Percentiles rank a stretch among this genome's conserved stretches.
phyloP scores from a whole-genome alignment of 805 yeast genomes.

The Debaryomyces maramus region DNA sequence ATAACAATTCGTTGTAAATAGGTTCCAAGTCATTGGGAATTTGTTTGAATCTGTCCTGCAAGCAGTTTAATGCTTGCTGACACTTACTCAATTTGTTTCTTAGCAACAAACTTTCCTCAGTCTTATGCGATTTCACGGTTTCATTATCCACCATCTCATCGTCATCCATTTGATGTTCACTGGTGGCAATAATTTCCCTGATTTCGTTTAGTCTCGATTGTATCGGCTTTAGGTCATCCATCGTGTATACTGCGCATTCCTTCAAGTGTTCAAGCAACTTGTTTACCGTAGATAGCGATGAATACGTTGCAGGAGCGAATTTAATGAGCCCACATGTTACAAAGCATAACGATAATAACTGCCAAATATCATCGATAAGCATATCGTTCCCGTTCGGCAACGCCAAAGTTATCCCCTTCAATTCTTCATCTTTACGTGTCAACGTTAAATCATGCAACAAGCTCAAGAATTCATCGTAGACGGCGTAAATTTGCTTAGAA shows the following conservation, averaged over 20 bases:
- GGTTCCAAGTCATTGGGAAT: slow-evolving; percentile 39
- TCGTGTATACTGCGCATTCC: slow-evolving; percentile 80
- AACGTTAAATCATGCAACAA: slow-evolving; percentile 53
- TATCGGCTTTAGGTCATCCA: slow-evolving; percentile 79
- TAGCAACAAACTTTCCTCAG: slow-evolving; percentile 61
- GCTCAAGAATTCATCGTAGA: slow-evolving; percentile 58
- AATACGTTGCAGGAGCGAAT: slow-evolving; percentile 92
- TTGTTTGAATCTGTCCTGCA: slow-evolving; percentile 52
- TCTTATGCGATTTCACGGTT: slow-evolving; percentile 28
- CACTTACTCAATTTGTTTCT: slow-evolving; percentile 68
- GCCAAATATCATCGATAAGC: slow-evolving; percentile 85
- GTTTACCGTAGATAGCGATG: slow-evolving; percentile 83
- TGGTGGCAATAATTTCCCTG: slow-evolving; percentile 52
- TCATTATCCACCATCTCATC: slow-evolving; percentile 12
- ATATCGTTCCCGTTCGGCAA: slow-evolving; percentile 63
- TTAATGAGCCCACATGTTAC: slow-evolving; percentile 89
- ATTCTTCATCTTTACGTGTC: slow-evolving; percentile 50
- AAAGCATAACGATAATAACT: slow-evolving; percentile 79
- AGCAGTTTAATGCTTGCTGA: slow-evolving; percentile 51
- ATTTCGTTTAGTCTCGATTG: slow-evolving; percentile 72
- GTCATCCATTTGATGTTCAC: slow-evolving; percentile 23
- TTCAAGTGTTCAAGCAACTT: slow-evolving; percentile 78
- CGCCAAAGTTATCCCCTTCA: slow-evolving; percentile 34
- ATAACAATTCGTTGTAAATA: slow-evolving; percentile 59
- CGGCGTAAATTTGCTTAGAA: slow-evolving; percentile 62